Evolutionary conservation across 257 asterid species (phyloP).

Genomic region (Gentiana straminea): DNA sequence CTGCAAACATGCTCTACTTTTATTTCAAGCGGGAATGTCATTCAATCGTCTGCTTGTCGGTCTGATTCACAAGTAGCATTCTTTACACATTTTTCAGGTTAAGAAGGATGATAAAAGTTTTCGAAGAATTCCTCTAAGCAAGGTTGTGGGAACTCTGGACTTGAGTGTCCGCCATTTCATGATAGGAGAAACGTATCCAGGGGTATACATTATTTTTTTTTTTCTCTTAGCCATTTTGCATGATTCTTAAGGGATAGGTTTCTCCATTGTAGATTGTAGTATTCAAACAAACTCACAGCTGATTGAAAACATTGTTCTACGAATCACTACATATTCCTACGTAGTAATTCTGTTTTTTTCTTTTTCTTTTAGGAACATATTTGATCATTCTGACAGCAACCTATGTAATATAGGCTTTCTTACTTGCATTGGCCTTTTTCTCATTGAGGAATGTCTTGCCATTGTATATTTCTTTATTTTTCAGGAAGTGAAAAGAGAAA

Average conservation of each 20-base stretch:
- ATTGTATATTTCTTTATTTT: constrained; percentile 1
- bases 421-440: too few species aligned
- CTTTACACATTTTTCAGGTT: constrained; percentile 31
- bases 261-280: too few species aligned
- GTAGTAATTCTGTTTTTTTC: too few species aligned
- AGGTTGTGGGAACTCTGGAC: constrained; percentile 88
- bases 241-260: background rate
- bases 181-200: constrained; percentile 74
- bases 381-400: too few species aligned
- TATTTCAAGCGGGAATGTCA: too few species aligned
- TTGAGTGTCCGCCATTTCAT: constrained; percentile 62
- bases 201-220: constrained; percentile 35
- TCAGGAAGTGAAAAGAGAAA: constrained; percentile 50
- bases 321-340: background rate
- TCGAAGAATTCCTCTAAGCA: constrained; percentile 75
- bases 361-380: too few species aligned
- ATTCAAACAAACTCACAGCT: too few species aligned
- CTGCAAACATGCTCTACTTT: too few species aligned
- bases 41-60: too few species aligned
- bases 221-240: background rate
- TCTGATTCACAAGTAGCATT: too few species aligned
- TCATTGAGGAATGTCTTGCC: background rate
- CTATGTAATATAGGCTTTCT: too few species aligned
- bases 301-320: background rate
- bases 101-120: constrained; percentile 74